A percentile compares a stretch with the other conserved stretches of the same genome.
Evolutionary conservation across 2,329 filamentous ascomycete genomes (phyloP).

Genomic region (Mycogone perniciosa): DNA sequence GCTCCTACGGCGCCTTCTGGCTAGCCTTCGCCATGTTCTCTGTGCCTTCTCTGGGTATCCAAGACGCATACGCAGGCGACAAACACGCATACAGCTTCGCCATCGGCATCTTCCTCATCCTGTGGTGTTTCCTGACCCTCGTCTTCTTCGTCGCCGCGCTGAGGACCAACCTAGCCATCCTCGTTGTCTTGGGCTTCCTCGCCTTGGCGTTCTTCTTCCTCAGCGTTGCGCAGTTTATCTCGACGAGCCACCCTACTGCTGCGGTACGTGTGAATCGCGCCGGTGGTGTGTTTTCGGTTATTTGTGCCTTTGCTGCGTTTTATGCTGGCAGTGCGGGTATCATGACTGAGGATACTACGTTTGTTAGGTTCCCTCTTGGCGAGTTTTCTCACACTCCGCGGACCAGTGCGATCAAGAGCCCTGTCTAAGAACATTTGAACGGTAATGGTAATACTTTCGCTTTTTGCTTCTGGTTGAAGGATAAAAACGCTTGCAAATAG

Average conservation of each 20-base stretch:
- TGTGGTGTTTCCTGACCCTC: conserved; percentile 54
- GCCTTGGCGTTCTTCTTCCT: conserved; percentile 54
- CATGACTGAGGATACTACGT: conserved; percentile 37
- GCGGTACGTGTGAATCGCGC: conserved; percentile 40
- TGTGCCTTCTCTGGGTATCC: conserved; percentile 45
- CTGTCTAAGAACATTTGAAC: neutral
- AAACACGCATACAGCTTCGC: conserved; percentile 39
- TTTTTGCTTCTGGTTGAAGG: neutral
- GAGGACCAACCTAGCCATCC: conserved; percentile 52
- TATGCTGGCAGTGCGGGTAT: conserved; percentile 35
- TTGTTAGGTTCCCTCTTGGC: conserved; percentile 35
- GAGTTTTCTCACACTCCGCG: conserved; percentile 20
- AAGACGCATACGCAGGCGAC: conserved; percentile 35
- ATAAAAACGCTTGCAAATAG: neutral
- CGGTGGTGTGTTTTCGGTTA: conserved; percentile 32
- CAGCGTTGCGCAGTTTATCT: conserved; percentile 48
- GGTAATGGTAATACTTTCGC: neutral
- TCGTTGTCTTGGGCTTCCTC: conserved; percentile 52
- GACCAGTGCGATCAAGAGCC: neutral
- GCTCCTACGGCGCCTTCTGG: conserved; percentile 58
- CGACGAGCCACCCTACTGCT: conserved; percentile 27
- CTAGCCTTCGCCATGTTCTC: conserved; percentile 53
- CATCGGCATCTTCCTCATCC: conserved; percentile 51
- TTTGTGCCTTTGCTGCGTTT: conserved; percentile 32
- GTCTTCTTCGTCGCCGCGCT: conserved; percentile 51